Conservation (phyloP, 345 rosid species). For the Moricandia arvensis region DNA sequence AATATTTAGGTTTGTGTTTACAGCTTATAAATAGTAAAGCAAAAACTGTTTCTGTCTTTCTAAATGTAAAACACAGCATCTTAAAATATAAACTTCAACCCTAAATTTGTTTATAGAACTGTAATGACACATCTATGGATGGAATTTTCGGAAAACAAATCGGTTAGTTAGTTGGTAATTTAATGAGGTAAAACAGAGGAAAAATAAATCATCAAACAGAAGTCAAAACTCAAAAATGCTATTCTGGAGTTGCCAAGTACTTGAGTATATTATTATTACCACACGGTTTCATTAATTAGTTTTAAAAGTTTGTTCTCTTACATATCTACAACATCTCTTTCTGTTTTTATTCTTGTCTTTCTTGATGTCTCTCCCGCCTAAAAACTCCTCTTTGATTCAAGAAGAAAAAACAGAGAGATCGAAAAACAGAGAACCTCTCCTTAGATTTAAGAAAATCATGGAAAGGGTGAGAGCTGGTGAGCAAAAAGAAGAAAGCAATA, state of each 20-base stretch:
- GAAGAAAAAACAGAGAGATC: slow-evolving; percentile 19
- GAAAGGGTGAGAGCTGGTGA: slow-evolving; percentile 51
- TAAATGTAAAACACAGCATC: background rate
- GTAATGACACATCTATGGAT: slow-evolving; percentile 11
- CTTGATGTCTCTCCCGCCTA: slow-evolving; percentile 25
- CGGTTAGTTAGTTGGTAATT: slow-evolving; percentile 27
- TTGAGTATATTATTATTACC: background rate
- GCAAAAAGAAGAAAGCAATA: slow-evolving; percentile 50
- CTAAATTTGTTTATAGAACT: slow-evolving; percentile 17
- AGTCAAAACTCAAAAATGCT: slow-evolving; percentile 24
- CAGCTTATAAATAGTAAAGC: slow-evolving; percentile 14
- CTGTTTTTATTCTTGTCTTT: background rate
- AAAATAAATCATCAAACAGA: slow-evolving; percentile 7
- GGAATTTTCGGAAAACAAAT: slow-evolving; percentile 9
- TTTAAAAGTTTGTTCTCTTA: slow-evolving; percentile 18
- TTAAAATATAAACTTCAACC: background rate
- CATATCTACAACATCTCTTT: background rate
- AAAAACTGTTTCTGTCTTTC: background rate
- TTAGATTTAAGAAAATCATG: slow-evolving; percentile 26
- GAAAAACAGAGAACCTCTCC: slow-evolving; percentile 21
- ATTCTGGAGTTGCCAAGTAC: slow-evolving; percentile 24
- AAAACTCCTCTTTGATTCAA: slow-evolving; percentile 7
- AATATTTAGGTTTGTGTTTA: background rate
- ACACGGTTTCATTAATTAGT: slow-evolving; percentile 17
- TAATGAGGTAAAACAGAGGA: background rate